A percentile compares a stretch with the other conserved stretches of the same genome.
phyloP scores from a whole-genome alignment of 805 yeast species.

The Saccharomycopsis vini region DNA sequence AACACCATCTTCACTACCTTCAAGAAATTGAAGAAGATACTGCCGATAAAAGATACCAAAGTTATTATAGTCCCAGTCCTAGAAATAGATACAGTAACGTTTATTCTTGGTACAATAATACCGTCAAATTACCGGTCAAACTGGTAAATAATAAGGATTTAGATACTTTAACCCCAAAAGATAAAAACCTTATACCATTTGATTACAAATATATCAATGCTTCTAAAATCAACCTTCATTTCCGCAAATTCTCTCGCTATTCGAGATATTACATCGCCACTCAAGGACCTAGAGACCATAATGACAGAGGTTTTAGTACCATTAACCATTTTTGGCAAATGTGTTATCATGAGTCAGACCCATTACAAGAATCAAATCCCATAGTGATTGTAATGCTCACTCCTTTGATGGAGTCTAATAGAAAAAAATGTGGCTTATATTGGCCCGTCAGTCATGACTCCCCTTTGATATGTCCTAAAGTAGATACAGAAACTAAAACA shows the following conservation, averaged over 20 bases:
- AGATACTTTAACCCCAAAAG: too few species aligned
- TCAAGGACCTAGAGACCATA: conserved; percentile 75
- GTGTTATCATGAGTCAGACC: conserved; percentile 50
- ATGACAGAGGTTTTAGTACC: too few species aligned
- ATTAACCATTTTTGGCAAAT: conserved; percentile 86
- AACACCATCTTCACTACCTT: too few species aligned
- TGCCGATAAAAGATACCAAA: too few species aligned
- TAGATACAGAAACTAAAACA: conserved; percentile 7
- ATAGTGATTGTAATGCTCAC: conserved; percentile 66
- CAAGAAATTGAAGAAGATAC: too few species aligned
- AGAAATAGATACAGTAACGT: conserved; percentile 53
- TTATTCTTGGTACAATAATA: conserved; percentile 54
- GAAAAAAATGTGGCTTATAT: conserved; percentile 71
- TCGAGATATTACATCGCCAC: conserved; percentile 47
- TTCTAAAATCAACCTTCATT: conserved; percentile 46
- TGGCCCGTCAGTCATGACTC: conserved; percentile 48
- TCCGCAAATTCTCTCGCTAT: conserved; percentile 18
- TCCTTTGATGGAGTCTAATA: conserved; percentile 58
- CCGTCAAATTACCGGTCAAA: conserved; percentile 35
- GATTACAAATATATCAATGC: conserved; percentile 95
- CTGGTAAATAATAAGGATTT: conserved; percentile 10
- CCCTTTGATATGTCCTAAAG: too few species aligned
- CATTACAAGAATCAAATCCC: conserved; percentile 41
- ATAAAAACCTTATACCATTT: too few species aligned
- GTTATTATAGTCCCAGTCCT: too few species aligned